Evolutionary conservation across 108 stramenopile genomes (phyloP).

Genomic region (Phaeodactylum tricornutum): DNA sequence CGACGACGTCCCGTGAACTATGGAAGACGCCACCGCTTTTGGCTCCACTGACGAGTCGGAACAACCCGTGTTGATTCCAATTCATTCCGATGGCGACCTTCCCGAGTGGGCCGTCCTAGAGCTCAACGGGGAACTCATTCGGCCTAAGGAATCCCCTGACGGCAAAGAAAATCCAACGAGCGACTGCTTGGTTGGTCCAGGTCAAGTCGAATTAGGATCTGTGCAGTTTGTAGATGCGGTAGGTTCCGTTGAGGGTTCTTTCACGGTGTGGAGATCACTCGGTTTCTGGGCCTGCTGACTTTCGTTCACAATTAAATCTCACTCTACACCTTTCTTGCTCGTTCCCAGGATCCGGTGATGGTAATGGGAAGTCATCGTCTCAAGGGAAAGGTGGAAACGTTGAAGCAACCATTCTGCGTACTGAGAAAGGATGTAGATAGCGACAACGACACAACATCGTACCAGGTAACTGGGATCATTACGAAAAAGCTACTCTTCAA

Average conservation of each 20-base stretch:
- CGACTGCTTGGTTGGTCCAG: slow-evolving; percentile 4
- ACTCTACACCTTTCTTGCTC: background rate
- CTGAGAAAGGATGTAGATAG: slow-evolving; percentile 26
- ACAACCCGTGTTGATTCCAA: too few species aligned
- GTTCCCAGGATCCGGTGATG: slow-evolving; percentile 38
- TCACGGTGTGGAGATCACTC: too few species aligned
- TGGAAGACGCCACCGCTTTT: too few species aligned
- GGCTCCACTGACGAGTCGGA: too few species aligned
- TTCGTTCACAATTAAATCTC: background rate
- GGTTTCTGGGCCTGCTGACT: background rate
- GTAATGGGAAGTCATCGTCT: slow-evolving; percentile 60
- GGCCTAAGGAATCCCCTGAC: slow-evolving; percentile 8
- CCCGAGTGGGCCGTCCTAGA: slow-evolving; percentile 68
- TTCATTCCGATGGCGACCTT: too few species aligned
- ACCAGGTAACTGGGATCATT: slow-evolving; percentile 52
- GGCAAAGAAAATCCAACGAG: background rate
- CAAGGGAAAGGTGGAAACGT: slow-evolving; percentile 35
- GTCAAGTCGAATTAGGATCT: slow-evolving; percentile 48
- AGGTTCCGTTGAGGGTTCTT: slow-evolving; percentile 8
- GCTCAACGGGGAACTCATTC: slow-evolving; percentile 58
- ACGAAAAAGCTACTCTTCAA: slow-evolving; percentile 57
- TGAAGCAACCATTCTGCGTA: slow-evolving; percentile 64
- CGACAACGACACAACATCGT: slow-evolving; percentile 12
- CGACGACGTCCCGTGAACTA: too few species aligned
- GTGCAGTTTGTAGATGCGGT: slow-evolving; percentile 26